Evolutionary conservation across 352 stramenopile species (phyloP), one percentile per base, ranked within the genome.

Genomic region (Phytophthora macrochlamydospora): DNA sequence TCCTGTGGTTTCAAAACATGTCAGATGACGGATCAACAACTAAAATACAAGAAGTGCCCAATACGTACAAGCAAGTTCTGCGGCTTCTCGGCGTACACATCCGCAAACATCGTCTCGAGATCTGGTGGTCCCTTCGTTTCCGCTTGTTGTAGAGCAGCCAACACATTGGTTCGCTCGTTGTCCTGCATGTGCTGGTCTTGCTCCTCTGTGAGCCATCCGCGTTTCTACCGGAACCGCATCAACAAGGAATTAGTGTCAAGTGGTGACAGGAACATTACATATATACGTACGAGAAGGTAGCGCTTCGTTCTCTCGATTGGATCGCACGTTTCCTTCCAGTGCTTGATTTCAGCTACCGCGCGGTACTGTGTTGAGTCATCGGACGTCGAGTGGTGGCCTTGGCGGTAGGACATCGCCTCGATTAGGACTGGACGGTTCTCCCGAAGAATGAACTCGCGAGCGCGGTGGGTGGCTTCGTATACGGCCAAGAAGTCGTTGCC

Each of bases 371-470:
- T 98, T 33, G 92, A 98, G 77, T 99, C 97, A 71, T 99, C 98
- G 0, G 93, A 99, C 2, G 98, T 99, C 38, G 90, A 98, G 81
- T 99, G 98, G 80, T 99, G 98, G 8, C 97, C 96, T 61, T 98
- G 88, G 5, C 98, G 91, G 76, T 99, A 99, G 0, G 95, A 98
- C 97, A 99, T 99, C 0, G 93, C 87, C 73, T 99, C 98, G 59
- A 99, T 93, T 48, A 99, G 81, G 14, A 99, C 90, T 0, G 98
- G 98, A 4, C 85, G 79, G 50, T 86, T 90, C 50, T 98, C 78
- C 44, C 88, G 75, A 32, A 98, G 57, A 51, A 97, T 97, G 62
- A 97, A 95, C 56, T 95, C 83, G 11, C 96, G 87, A 9, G 97
- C 97, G 62, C 87, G 78, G 6, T 78, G 76, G 9, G 96, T 98